Evolutionary conservation across 163 green algal species (phyloP).

Genomic region (Scenedesmus sp.): DNA sequence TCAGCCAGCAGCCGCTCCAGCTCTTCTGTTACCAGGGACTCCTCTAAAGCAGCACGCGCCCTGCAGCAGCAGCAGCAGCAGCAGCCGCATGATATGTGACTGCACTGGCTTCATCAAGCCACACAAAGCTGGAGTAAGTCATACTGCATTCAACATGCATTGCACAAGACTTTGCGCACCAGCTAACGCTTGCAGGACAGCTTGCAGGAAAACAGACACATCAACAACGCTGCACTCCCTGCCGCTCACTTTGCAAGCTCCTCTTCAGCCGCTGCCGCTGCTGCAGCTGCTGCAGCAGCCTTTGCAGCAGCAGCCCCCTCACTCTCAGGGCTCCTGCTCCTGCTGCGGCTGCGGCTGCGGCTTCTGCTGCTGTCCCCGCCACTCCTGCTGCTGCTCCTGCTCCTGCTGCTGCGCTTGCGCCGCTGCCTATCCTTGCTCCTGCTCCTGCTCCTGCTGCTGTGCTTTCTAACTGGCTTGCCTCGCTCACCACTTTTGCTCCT

Average conservation of each 20-base stretch:
- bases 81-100: no score
- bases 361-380: not conserved
- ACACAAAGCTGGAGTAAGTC: no score
- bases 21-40: constrained; percentile 32
- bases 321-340: not conserved
- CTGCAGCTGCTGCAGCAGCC: constrained; percentile 15
- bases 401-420: not conserved
- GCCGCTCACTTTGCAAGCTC: constrained; percentile 33
- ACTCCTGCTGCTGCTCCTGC: constrained; percentile 28
- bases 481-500: not conserved
- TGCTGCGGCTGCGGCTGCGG: constrained; percentile 28
- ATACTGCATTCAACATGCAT: no score
- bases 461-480: not conserved
- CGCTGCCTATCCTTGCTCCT: not conserved
- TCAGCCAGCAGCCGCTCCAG: constrained; percentile 41
- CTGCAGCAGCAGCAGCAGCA: not conserved
- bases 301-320: constrained; percentile 11
- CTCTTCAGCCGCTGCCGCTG: constrained; percentile 11
- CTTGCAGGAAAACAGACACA: not conserved
- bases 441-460: not conserved
- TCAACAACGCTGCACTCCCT: not conserved
- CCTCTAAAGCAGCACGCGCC: constrained; percentile 31
- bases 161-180: no score
- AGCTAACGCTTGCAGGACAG: no score
- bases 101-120: no score